These are phyloP conservation scores for Rhododendron mucronatum DNA, from an alignment of 148 eudicot genomes.

Conservation along the genomic window DNA sequence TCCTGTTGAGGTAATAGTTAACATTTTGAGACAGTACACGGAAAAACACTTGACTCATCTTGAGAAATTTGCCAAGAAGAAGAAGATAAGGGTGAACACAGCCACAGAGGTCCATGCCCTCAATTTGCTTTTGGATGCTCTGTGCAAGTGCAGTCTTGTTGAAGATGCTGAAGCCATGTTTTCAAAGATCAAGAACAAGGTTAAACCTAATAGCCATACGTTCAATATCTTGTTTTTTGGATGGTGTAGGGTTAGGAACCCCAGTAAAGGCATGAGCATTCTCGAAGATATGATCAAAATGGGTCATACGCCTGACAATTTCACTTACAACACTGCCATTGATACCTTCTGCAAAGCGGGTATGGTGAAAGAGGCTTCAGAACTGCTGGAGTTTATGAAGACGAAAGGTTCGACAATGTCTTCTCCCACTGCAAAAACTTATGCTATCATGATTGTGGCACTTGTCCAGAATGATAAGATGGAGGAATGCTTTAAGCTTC, in stretches of 20 bases:
- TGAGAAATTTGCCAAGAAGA: slow-evolving; percentile 75
- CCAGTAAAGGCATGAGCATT: slow-evolving; percentile 57
- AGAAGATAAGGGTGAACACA: slow-evolving; percentile 59
- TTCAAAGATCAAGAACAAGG: slow-evolving; percentile 45
- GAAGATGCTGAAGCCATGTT: slow-evolving; percentile 69
- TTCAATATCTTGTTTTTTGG: slow-evolving; percentile 81
- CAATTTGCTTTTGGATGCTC: slow-evolving; percentile 78
- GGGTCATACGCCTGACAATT: slow-evolving; percentile 71
- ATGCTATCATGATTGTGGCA: slow-evolving; percentile 68
- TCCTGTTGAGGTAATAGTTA: slow-evolving; percentile 61
- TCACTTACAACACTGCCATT: slow-evolving; percentile 78
- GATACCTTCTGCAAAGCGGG: slow-evolving; percentile 78
- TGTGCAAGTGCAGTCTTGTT: slow-evolving; percentile 85
- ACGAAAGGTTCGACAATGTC: slow-evolving; percentile 48
- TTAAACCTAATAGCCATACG: slow-evolving; percentile 66
- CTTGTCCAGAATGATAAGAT: slow-evolving; percentile 51
- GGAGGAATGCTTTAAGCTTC: slow-evolving; percentile 56
- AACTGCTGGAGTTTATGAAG: slow-evolving; percentile 70
- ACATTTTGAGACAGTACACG: slow-evolving; percentile 58
- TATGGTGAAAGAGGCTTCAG: slow-evolving; percentile 68
- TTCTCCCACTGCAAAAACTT: slow-evolving; percentile 87
- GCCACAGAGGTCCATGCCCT: slow-evolving; percentile 75
- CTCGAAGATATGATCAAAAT: slow-evolving; percentile 64
- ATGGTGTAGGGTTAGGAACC: slow-evolving; percentile 91
- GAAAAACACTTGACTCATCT: slow-evolving; percentile 75